Percentiles rank a stretch among this genome's conserved stretches.
phyloP scores from a whole-genome alignment of 208 protist species.

The Trypanosoma lewisi region DNA sequence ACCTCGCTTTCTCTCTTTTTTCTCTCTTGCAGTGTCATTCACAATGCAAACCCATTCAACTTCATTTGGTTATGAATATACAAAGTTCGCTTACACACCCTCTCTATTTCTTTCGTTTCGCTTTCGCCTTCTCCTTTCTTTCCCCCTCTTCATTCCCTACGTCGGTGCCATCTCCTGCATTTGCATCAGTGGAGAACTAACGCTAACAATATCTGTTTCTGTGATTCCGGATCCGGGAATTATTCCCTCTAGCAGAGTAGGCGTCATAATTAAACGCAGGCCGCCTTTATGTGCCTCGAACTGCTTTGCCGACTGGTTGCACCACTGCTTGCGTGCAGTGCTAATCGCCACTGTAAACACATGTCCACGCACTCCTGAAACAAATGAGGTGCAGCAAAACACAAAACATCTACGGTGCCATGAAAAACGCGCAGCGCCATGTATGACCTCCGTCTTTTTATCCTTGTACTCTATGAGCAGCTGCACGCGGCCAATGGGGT shows the following conservation, averaged over 20 bases:
- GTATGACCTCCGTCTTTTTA: slow-evolving; percentile 55
- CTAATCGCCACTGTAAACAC: slow-evolving; percentile 65
- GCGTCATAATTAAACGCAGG: slow-evolving; percentile 61
- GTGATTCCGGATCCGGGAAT: slow-evolving; percentile 49
- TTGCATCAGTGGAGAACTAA: slow-evolving; percentile 25
- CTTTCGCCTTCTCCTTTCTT: neutral
- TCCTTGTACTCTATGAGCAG: slow-evolving; percentile 63
- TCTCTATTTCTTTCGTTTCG: neutral
- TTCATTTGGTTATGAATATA: neutral
- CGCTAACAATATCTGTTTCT: slow-evolving; percentile 59
- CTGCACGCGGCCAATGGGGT: slow-evolving; percentile 62
- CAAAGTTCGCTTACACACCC: neutral
- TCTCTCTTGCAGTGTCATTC: no score
- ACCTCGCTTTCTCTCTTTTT: no score
- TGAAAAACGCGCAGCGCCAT: slow-evolving; percentile 69
- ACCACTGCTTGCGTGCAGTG: slow-evolving; percentile 48
- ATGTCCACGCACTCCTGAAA: slow-evolving; percentile 37
- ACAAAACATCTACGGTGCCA: slow-evolving; percentile 51
- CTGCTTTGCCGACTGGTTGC: slow-evolving; percentile 41
- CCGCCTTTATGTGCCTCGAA: slow-evolving; percentile 56
- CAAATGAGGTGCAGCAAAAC: slow-evolving; percentile 55
- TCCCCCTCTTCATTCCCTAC: slow-evolving; percentile 3
- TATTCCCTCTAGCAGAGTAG: slow-evolving; percentile 49
- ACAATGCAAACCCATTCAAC: no score
- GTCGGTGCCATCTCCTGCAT: neutral